These are phyloP conservation scores for Phytophthora palmivora DNA, from an alignment of 352 stramenopile genomes.

Conservation along the genomic window DNA sequence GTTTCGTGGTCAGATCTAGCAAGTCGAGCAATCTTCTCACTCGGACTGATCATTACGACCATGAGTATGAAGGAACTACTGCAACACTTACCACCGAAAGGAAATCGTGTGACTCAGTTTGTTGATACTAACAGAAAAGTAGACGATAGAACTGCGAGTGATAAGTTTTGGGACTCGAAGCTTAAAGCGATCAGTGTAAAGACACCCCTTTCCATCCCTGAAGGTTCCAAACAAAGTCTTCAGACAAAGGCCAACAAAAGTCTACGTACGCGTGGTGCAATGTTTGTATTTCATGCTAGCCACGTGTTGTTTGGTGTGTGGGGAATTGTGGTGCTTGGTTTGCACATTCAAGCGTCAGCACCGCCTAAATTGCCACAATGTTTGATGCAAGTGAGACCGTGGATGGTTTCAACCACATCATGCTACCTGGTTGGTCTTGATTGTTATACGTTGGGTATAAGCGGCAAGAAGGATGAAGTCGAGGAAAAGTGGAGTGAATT, in stretches of 20 bases:
- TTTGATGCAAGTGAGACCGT: slow-evolving; percentile 42
- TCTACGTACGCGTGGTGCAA: not conserved
- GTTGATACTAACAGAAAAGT: not conserved
- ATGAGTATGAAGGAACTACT: slow-evolving; percentile 36
- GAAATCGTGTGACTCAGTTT: slow-evolving; percentile 6
- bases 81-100: not conserved
- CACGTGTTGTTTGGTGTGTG: slow-evolving; percentile 23
- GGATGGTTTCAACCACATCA: slow-evolving; percentile 34
- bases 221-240: not conserved
- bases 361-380: slow-evolving; percentile 30
- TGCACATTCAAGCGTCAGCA: slow-evolving; percentile 26
- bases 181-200: not conserved
- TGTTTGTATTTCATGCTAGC: slow-evolving; percentile 1
- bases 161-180: slow-evolving; percentile 6
- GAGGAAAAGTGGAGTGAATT: slow-evolving; percentile 29
- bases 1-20: slow-evolving; percentile 36
- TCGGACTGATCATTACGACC: slow-evolving; percentile 25
- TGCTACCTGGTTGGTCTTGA: slow-evolving; percentile 45
- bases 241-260: not conserved
- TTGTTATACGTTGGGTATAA: slow-evolving; percentile 27
- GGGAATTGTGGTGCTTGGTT: slow-evolving; percentile 20
- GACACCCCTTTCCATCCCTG: not conserved
- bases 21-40: slow-evolving; percentile 31
- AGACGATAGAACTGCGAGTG: not conserved
- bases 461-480: slow-evolving; percentile 24